Evolutionary conservation across 2,329 filamentous ascomycete species (phyloP).

Genomic region (Penicillium sp.): DNA sequence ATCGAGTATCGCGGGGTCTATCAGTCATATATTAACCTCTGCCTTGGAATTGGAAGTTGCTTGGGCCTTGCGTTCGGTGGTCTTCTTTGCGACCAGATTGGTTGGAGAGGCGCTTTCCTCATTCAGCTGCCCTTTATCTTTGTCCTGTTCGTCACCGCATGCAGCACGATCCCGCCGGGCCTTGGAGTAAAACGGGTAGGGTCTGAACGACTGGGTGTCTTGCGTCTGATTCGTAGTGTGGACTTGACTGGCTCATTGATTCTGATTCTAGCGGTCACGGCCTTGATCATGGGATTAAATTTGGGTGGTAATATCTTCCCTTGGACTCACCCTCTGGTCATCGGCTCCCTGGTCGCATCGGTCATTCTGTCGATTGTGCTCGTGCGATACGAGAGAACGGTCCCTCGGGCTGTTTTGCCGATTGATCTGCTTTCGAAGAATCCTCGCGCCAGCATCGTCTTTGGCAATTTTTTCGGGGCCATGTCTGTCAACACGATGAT

Average conservation of each 20-base stretch:
- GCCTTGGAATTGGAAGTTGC: slow-evolving; percentile 37
- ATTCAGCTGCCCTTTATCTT: slow-evolving; percentile 53
- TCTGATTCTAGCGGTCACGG: slow-evolving; percentile 47
- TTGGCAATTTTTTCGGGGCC: slow-evolving; percentile 52
- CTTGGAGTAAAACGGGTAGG: slow-evolving; percentile 48
- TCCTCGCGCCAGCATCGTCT: slow-evolving; percentile 50
- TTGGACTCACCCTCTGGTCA: slow-evolving; percentile 52
- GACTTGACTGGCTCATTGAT: slow-evolving; percentile 51
- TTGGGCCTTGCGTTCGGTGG: slow-evolving; percentile 41
- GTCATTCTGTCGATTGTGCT: slow-evolving; percentile 39
- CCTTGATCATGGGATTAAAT: slow-evolving; percentile 52
- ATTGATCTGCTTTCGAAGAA: slow-evolving; percentile 47
- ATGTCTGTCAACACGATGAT: slow-evolving; percentile 57
- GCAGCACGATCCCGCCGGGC: slow-evolving; percentile 43
- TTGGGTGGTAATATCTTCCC: slow-evolving; percentile 53
- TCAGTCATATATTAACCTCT: slow-evolving; percentile 43
- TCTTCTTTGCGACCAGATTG: slow-evolving; percentile 39
- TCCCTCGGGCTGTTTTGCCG: slow-evolving; percentile 51
- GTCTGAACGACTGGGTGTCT: slow-evolving; percentile 39
- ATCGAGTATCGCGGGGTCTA: slow-evolving; percentile 58
- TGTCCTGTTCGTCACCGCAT: slow-evolving; percentile 43
- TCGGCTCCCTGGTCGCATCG: slow-evolving; percentile 46
- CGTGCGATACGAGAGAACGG: slow-evolving; percentile 42
- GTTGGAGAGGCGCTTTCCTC: slow-evolving; percentile 46
- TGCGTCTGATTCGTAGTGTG: slow-evolving; percentile 48